These are phyloP conservation scores for Aspergillus candidus DNA, from an alignment of 2,329 filamentous ascomycete genomes.

Conservation along the genomic window DNA sequence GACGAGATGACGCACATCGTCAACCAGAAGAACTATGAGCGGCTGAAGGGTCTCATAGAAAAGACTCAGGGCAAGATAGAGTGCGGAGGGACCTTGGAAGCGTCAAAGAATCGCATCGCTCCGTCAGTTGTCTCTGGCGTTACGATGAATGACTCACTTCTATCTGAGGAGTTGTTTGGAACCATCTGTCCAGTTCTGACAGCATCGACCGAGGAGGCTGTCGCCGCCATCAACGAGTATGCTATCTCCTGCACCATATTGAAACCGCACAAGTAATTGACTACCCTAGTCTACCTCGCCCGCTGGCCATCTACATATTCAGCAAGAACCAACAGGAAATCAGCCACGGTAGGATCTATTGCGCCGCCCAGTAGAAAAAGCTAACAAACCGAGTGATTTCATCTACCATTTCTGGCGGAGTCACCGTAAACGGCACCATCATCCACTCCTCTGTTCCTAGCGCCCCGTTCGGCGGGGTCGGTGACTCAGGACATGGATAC, in stretches of 20 bases:
- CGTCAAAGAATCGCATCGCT: conserved; percentile 25
- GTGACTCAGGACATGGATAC: conserved; percentile 43
- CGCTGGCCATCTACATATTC: conserved; percentile 41
- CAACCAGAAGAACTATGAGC: conserved; percentile 40
- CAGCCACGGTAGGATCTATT: conserved; percentile 11
- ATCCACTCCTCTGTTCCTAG: conserved; percentile 40
- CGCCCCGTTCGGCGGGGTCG: conserved; percentile 48
- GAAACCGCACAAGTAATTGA: neutral
- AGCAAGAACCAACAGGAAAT: conserved; percentile 32
- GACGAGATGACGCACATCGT: conserved; percentile 31
- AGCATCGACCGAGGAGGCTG: conserved; percentile 21
- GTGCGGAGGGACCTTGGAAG: conserved; percentile 30
- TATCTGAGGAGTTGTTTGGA: conserved; percentile 44
- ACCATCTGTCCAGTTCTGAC: conserved; percentile 40
- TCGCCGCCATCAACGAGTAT: conserved; percentile 18
- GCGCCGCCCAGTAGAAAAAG: neutral
- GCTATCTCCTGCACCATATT: neutral
- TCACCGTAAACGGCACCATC: conserved; percentile 47
- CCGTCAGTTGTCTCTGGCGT: conserved; percentile 39
- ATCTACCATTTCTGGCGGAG: conserved; percentile 43
- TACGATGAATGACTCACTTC: conserved; percentile 31
- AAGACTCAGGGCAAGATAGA: conserved; percentile 34
- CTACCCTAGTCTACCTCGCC: conserved; percentile 21
- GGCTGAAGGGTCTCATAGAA: conserved; percentile 34
- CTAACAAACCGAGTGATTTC: conserved; percentile 30